Conservation (phyloP, 2,329 filamentous ascomycete species). For the Clonostachys chloroleuca region DNA sequence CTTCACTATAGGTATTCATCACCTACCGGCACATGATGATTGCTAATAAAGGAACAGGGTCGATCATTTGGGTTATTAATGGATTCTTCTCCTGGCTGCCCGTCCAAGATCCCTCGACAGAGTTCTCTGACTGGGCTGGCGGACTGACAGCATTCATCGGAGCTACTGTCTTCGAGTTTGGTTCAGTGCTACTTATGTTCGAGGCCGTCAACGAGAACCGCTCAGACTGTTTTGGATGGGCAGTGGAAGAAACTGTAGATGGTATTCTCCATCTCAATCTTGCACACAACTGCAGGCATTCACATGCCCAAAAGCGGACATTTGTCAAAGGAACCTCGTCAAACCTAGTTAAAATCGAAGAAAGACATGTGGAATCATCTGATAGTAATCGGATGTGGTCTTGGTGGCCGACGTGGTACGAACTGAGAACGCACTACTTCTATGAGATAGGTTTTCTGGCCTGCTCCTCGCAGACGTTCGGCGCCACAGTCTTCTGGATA, state of each 20-base stretch:
- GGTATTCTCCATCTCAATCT: background rate
- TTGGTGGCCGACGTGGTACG: conserved; percentile 52
- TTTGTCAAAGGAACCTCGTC: no score
- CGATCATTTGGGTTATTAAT: conserved; percentile 9
- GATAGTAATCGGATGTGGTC: conserved; percentile 30
- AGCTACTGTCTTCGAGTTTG: conserved; percentile 55
- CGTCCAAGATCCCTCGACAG: conserved; percentile 36
- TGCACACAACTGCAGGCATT: conserved; percentile 5
- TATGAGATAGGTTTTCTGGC: conserved; percentile 61
- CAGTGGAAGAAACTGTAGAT: conserved; percentile 33
- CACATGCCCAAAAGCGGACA: conserved; percentile 3
- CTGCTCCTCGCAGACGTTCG: conserved; percentile 48
- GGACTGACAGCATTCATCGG: conserved; percentile 57
- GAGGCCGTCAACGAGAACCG: conserved; percentile 57
- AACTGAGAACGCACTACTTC: conserved; percentile 54
- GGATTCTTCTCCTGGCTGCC: conserved; percentile 57
- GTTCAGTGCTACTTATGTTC: conserved; percentile 50
- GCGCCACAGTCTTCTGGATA: conserved; percentile 61
- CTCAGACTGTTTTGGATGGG: conserved; percentile 57
- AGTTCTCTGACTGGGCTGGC: conserved; percentile 21
- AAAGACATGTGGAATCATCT: background rate
- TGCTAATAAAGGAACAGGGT: background rate
- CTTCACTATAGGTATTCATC: conserved; percentile 7
- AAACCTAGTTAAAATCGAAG: background rate
- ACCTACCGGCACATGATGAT: no score